phyloP scores from a whole-genome alignment of 1,284 basidiomycete genomes.

The Tilletia setariae region DNA sequence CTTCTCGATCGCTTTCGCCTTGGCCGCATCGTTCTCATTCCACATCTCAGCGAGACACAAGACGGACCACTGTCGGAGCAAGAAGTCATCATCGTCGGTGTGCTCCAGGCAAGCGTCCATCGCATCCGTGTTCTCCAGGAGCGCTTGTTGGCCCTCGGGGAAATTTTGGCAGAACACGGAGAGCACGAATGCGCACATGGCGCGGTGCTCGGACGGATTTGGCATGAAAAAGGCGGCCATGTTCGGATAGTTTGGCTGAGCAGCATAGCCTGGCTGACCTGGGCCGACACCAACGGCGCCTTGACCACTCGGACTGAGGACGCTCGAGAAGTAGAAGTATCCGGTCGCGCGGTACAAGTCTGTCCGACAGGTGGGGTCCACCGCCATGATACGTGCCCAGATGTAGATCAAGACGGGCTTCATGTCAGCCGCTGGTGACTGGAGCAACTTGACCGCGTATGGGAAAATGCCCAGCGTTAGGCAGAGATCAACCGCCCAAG shows the following conservation, averaged over 20 bases:
- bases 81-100: constrained; percentile 79
- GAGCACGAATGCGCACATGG: constrained; percentile 98
- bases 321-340: constrained; percentile 51
- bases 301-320: constrained; percentile 36
- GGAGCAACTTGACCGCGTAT: constrained; percentile 92
- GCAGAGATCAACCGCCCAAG: constrained; percentile 96
- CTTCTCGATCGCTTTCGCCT: constrained; percentile 75
- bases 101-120: constrained; percentile 85
- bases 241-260: not conserved
- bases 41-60: constrained; percentile 93
- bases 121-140: constrained; percentile 71
- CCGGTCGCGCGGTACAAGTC: constrained; percentile 74
- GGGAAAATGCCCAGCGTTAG: constrained; percentile 99
- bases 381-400: constrained; percentile 94
- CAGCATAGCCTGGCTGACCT: constrained; percentile 57
- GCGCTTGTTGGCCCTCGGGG: constrained; percentile 78
- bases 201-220: constrained; percentile 92
- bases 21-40: constrained; percentile 88
- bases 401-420: constrained; percentile 99
- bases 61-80: constrained; percentile 89
- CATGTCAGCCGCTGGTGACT: constrained; percentile 88
- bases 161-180: constrained; percentile 88
- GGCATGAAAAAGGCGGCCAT: constrained; percentile 62
- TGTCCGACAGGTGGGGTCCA: constrained; percentile 85
- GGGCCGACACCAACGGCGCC: constrained; percentile 24